Evolutionary conservation across 345 rosid species (phyloP).

Genomic region (Noccaea bulbosa): DNA sequence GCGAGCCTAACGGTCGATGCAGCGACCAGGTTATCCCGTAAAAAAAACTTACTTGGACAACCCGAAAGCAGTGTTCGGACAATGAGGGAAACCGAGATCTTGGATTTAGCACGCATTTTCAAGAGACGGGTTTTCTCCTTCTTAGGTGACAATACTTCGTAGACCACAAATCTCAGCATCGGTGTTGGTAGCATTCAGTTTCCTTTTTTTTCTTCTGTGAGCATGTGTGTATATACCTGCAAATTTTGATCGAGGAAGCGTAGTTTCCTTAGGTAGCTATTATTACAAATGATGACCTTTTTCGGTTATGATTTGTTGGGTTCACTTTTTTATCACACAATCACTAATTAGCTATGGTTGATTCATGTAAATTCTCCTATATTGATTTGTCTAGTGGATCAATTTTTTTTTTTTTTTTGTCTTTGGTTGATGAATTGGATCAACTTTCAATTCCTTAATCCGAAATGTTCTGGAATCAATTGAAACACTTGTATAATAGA

Average conservation of each 20-base stretch:
- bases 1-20: slow-evolving; percentile 74
- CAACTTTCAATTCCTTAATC: no score
- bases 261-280: neutral
- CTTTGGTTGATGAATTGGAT: no score
- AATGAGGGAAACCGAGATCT: slow-evolving; percentile 64
- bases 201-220: neutral
- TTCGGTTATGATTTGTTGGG: neutral
- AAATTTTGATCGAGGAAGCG: slow-evolving; percentile 11
- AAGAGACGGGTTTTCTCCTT: slow-evolving; percentile 68
- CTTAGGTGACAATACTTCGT: slow-evolving; percentile 51
- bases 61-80: slow-evolving; percentile 44
- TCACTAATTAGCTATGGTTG: neutral
- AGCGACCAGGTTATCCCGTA: slow-evolving; percentile 66
- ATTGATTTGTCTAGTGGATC: no score
- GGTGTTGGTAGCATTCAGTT: neutral
- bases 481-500: no score
- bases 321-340: neutral
- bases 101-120: slow-evolving; percentile 65
- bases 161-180: neutral
- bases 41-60: slow-evolving; percentile 41
- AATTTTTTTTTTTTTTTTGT: no score
- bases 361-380: no score
- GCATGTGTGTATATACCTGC: neutral
- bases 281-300: neutral
- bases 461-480: no score